Base-by-base conservation (phyloP, 345 rosid genomes). In the Erucastrum elatum region DNA sequence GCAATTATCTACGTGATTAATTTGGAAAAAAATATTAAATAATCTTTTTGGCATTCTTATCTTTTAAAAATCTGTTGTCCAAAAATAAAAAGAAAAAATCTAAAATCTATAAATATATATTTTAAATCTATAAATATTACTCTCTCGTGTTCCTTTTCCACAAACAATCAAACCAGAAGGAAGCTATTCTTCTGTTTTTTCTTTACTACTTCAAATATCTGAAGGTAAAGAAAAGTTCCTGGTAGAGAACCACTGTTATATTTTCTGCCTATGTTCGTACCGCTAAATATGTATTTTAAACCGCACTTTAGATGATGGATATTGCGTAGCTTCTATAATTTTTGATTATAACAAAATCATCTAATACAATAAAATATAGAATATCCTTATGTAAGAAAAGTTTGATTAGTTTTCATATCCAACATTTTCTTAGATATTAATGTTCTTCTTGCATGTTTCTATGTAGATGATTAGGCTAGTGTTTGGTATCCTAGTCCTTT, bases 391-490 rank as follows among this genome's bases (percentile, higher is more conserved):
- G 34, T 9, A 73, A 46, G 30, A 9, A 6, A 63, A 73, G 4
- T 31, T 12, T 51, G 46, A 65, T 34, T 4, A 64, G 9, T 21
- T 5, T 64, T 66, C 2, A 53, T 13, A 3, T 53, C 12, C 77
- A 51, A 17, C 55, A 63, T 73, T 8, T 1, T 64, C 9, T 12
- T 55, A n/a, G 35, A 13, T 27, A 10, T 27, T 66, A 58, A 16
- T 75, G 6, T 39, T 41, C 16, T 58, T 41, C 8, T 60, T 44
- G 27, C 63, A 30, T 63, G 64, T 64, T 70, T 77, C 5, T 34
- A 31, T 77, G 70, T 69, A 87, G 89, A 75, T 69, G 74, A 41
- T 79, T 11, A 62, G 61, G 70, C 13, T 13, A 27, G 51, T 73
- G 25, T 30, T 55, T 16, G 77, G 63, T 8, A 8, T 76, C 3